These are phyloP conservation scores for Vickermania ingenoplastis DNA, from an alignment of 208 protist genomes.

Conservation along the genomic window DNA sequence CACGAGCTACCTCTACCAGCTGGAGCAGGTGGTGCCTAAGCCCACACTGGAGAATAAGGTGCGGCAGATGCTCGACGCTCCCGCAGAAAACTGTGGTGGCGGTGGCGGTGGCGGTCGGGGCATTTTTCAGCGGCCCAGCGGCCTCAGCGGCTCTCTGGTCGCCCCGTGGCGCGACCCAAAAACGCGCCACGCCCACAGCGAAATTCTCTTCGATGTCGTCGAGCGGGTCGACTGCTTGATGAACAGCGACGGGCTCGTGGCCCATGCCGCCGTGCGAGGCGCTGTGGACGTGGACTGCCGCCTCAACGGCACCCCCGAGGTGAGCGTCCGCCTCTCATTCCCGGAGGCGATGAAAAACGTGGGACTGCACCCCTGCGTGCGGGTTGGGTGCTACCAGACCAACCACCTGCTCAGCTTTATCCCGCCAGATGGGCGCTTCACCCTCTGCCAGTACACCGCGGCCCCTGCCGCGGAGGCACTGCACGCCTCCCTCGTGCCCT, in stretches of 20 bases:
- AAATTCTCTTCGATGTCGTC: slow-evolving; percentile 91
- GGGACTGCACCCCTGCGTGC: slow-evolving; percentile 85
- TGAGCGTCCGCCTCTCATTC: slow-evolving; percentile 62
- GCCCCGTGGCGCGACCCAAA: slow-evolving; percentile 68
- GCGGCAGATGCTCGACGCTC: slow-evolving; percentile 51
- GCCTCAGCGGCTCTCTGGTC: slow-evolving; percentile 1
- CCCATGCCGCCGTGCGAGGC: slow-evolving; percentile 56
- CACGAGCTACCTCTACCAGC: slow-evolving; percentile 66
- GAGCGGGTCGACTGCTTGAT: slow-evolving; percentile 80
- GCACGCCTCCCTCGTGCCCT: slow-evolving; percentile 22
- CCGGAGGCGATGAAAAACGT: slow-evolving; percentile 64
- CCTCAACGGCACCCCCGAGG: slow-evolving; percentile 85
- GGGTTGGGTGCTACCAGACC: slow-evolving; percentile 45
- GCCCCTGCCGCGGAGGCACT: slow-evolving; percentile 7
- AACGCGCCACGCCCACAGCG: slow-evolving; percentile 67
- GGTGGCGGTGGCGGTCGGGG: slow-evolving; percentile 10
- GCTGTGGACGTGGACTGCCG: slow-evolving; percentile 73
- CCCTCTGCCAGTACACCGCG: slow-evolving; percentile 64
- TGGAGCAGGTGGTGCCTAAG: slow-evolving; percentile 83
- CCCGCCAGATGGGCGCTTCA: slow-evolving; percentile 87
- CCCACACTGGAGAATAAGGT: slow-evolving; percentile 80
- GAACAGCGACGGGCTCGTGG: slow-evolving; percentile 58
- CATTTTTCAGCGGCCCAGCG: slow-evolving; percentile 7
- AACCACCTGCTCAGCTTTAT: slow-evolving; percentile 79
- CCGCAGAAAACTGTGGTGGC: slow-evolving; percentile 4